Evolutionary conservation across 768 basidiomycete species (phyloP).

Genomic region (Termitomyces sp.): DNA sequence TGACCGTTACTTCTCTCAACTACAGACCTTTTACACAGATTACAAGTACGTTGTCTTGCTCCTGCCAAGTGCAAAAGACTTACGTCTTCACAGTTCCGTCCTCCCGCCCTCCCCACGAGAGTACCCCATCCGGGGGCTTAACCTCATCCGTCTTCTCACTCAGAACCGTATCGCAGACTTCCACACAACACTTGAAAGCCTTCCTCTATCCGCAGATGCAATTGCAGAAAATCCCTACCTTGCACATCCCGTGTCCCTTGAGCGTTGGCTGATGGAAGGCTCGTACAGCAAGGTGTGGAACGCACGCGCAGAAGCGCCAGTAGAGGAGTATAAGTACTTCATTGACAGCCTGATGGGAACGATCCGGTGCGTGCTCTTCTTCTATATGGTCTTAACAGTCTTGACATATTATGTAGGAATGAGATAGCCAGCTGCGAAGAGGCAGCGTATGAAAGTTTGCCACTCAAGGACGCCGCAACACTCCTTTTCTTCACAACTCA

Average conservation of each 20-base stretch:
- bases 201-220: constrained; percentile 64
- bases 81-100: constrained; percentile 38
- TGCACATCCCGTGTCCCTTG: constrained; percentile 84
- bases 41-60: constrained; percentile 45
- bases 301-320: constrained; percentile 86
- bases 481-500: constrained; percentile 87
- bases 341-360: constrained; percentile 92
- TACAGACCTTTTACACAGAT: constrained; percentile 87
- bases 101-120: constrained; percentile 85
- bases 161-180: constrained; percentile 97
- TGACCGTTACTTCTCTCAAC: constrained; percentile 90
- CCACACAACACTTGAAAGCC: constrained; percentile 91
- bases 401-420: constrained; percentile 46
- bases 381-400: not conserved
- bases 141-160: constrained; percentile 91
- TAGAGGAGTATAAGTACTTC: constrained; percentile 93
- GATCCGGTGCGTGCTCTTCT: constrained; percentile 56
- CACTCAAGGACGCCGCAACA: constrained; percentile 83
- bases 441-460: constrained; percentile 86
- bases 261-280: constrained; percentile 98
- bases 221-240: constrained; percentile 69
- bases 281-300: constrained; percentile 98
- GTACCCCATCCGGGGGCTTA: constrained; percentile 84
- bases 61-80: not conserved
- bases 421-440: constrained; percentile 98